Percentiles rank a stretch among this genome's conserved stretches.
phyloP scores from a whole-genome alignment of 2,329 filamentous ascomycete genomes.

The Xylariales sp. region DNA sequence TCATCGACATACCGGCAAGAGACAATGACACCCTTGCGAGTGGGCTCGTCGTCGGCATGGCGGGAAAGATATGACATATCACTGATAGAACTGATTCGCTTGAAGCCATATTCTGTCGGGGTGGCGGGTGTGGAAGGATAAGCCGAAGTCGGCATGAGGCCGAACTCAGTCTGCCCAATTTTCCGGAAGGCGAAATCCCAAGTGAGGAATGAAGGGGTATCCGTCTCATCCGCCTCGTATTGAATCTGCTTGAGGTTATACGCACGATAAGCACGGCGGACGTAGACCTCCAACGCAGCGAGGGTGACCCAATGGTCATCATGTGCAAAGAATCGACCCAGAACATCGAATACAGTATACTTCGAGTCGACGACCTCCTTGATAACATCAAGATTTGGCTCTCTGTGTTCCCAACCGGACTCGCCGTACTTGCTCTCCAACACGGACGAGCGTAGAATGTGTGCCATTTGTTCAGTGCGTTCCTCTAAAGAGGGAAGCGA shows the following conservation, averaged over 20 bases:
- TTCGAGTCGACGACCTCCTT: constrained; percentile 98
- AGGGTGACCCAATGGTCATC: constrained; percentile 90
- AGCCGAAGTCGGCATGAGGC: constrained; percentile 71
- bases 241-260: constrained; percentile 87
- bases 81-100: constrained; percentile 89
- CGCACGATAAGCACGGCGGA: constrained; percentile 92
- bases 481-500: constrained; percentile 94
- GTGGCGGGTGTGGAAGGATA: constrained; percentile 82
- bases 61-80: constrained; percentile 87
- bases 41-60: constrained; percentile 70
- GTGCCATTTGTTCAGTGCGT: constrained; percentile 94
- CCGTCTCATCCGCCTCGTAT: constrained; percentile 74
- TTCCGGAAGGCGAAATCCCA: constrained; percentile 97
- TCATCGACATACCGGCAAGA: constrained; percentile 93
- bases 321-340: constrained; percentile 93
- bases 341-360: constrained; percentile 95
- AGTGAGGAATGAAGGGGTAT: constrained; percentile 68
- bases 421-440: constrained; percentile 97
- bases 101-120: constrained; percentile 62
- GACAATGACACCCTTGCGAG: constrained; percentile 88
- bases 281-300: constrained; percentile 91
- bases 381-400: constrained; percentile 83
- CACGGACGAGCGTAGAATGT: constrained; percentile 92
- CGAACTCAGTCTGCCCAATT: constrained; percentile 86
- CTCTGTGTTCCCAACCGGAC: constrained; percentile 92